These are phyloP conservation scores for Dipteronia dyeriana DNA, from an alignment of 345 rosid species.

Conservation along the genomic window DNA sequence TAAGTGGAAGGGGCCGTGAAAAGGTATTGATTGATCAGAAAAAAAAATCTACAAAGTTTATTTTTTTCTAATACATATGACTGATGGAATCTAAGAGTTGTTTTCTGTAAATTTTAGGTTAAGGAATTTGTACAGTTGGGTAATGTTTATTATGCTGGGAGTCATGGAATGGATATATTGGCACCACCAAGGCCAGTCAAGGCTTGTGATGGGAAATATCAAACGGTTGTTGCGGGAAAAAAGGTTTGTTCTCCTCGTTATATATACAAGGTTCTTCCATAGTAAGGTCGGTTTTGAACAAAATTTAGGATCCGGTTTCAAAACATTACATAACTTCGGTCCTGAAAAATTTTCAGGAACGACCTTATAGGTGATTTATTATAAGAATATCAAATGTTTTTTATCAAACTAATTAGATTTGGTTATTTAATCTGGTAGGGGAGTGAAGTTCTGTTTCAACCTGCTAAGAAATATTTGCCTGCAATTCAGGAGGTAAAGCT, in stretches of 20 bases:
- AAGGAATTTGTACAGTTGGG: slow-evolving; percentile 37
- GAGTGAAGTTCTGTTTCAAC: slow-evolving; percentile 36
- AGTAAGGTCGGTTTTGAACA: no score
- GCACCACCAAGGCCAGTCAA: slow-evolving; percentile 32
- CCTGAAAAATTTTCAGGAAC: no score
- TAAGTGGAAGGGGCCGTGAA: slow-evolving; percentile 66
- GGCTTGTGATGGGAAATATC: slow-evolving; percentile 7
- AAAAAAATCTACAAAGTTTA: not conserved
- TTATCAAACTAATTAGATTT: not conserved
- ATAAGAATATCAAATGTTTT: not conserved
- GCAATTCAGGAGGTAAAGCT: slow-evolving; percentile 35
- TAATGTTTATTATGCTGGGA: slow-evolving; percentile 48
- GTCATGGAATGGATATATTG: slow-evolving; percentile 51
- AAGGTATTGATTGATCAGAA: slow-evolving; percentile 36
- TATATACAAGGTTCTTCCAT: no score
- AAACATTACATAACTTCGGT: no score
- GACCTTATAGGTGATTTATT: not conserved
- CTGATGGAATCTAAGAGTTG: not conserved
- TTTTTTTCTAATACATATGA: not conserved
- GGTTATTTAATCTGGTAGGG: slow-evolving; percentile 22
- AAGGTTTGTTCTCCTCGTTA: slow-evolving; percentile 19
- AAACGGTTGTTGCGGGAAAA: slow-evolving; percentile 3
- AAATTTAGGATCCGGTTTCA: no score
- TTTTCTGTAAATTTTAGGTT: slow-evolving; percentile 27
- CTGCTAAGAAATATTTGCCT: slow-evolving; percentile 42